Evolutionary conservation across 2,329 filamentous ascomycete genomes (phyloP).

Genomic region (Fusarium continuum): DNA sequence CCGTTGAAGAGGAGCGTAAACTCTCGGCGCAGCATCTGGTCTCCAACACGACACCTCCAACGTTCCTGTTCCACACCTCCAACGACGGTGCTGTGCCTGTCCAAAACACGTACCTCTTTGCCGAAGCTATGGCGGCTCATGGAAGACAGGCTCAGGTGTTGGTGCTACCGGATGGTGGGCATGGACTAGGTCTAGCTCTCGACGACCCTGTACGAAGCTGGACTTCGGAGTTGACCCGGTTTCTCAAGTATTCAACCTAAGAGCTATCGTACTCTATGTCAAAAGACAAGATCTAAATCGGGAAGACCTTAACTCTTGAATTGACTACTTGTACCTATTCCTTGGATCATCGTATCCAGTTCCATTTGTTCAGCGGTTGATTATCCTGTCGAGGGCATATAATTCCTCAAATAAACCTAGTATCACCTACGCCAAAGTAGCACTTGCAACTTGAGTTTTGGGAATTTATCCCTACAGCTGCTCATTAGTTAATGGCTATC

Average conservation of each 20-base stretch:
- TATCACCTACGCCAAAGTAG: too few species aligned
- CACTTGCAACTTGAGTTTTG: too few species aligned
- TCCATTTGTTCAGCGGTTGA: too few species aligned
- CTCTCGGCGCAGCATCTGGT: conserved; percentile 27
- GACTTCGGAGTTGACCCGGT: conserved; percentile 27
- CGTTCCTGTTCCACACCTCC: conserved; percentile 31
- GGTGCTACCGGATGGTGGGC: conserved; percentile 18
- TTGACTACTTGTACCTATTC: too few species aligned
- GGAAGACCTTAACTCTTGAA: too few species aligned
- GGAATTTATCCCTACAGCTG: too few species aligned
- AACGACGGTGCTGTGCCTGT: conserved; percentile 25
- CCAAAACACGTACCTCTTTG: conserved; percentile 22
- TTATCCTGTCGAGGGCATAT: too few species aligned
- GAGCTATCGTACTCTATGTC: too few species aligned
- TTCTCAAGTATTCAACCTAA: conserved; percentile 32
- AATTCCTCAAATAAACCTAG: too few species aligned
- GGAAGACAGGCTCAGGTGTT: conserved; percentile 7
- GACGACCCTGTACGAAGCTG: conserved; percentile 24
- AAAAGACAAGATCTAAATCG: too few species aligned
- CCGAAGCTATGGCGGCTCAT: conserved; percentile 25
- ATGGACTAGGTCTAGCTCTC: conserved; percentile 21
- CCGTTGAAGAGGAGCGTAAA: neutral
- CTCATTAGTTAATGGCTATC: too few species aligned
- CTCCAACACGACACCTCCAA: conserved; percentile 12
- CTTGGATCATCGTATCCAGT: too few species aligned